These are phyloP conservation scores for Epichloe festucae DNA, from an alignment of 2,329 filamentous ascomycete genomes.

Conservation along the genomic window DNA sequence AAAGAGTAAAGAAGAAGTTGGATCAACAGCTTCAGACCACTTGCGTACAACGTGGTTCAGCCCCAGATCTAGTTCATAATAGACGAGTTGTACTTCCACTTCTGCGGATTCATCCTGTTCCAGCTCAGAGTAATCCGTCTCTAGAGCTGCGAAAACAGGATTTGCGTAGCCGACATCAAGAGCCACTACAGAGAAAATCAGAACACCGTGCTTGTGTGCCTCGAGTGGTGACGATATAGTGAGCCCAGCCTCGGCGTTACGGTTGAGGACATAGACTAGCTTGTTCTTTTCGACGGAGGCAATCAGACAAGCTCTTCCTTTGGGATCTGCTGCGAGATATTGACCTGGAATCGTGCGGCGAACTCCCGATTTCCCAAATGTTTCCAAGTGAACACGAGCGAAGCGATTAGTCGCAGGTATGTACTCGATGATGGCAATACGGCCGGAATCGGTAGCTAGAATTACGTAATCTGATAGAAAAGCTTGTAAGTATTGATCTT, in stretches of 20 bases:
- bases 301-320: constrained; percentile 87
- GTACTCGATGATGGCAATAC: constrained; percentile 90
- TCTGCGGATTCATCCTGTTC: constrained; percentile 86
- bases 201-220: constrained; percentile 80
- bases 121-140: constrained; percentile 82
- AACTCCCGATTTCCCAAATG: constrained; percentile 92
- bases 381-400: constrained; percentile 82
- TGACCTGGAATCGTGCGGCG: constrained; percentile 88
- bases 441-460: constrained; percentile 86
- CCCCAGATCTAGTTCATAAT: constrained; percentile 93
- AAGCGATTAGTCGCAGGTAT: constrained; percentile 79
- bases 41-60: constrained; percentile 94
- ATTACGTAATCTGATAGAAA: constrained; percentile 73
- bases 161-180: constrained; percentile 95
- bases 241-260: constrained; percentile 85
- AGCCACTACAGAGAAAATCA: constrained; percentile 78
- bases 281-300: constrained; percentile 98
- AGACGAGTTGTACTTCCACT: constrained; percentile 81
- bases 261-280: constrained; percentile 94
- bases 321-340: constrained; percentile 88
- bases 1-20: constrained; percentile 78
- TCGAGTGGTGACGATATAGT: constrained; percentile 95
- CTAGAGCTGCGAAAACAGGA: constrained; percentile 86
- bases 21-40: constrained; percentile 89
- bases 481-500: constrained; percentile 1